A percentile compares a stretch with the other conserved stretches of the same genome.
phyloP scores from a whole-genome alignment of 2,329 filamentous ascomycete genomes.

The Xylariaceae sp. region DNA sequence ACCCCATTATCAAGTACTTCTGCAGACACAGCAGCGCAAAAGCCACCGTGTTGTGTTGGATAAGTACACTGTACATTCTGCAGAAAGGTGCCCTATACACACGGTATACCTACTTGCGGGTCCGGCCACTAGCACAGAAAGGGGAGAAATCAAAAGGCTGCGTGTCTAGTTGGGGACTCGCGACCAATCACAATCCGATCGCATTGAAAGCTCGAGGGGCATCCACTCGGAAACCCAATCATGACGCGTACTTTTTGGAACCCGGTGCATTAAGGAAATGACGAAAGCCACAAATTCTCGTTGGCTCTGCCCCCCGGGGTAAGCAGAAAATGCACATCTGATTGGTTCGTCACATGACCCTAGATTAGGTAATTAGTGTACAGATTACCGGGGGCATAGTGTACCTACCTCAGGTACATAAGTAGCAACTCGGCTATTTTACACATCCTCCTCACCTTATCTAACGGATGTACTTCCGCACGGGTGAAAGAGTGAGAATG shows the following conservation, averaged over 20 bases:
- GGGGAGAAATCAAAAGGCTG: constrained; percentile 9
- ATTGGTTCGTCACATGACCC: constrained; percentile 11
- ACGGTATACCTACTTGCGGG: too few species aligned
- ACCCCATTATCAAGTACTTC: too few species aligned
- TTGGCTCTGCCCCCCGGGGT: constrained; percentile 9
- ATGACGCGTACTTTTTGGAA: constrained; percentile 24
- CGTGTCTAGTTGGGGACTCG: constrained; percentile 23
- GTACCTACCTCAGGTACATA: too few species aligned
- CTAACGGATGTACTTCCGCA: too few species aligned
- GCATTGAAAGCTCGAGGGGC: constrained; percentile 25
- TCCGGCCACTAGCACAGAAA: neutral
- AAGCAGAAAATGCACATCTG: constrained; percentile 4
- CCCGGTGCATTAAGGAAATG: constrained; percentile 27
- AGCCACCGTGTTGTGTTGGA: too few species aligned
- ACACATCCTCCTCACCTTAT: too few species aligned
- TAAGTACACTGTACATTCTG: too few species aligned
- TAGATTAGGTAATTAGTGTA: neutral
- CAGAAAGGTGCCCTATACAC: neutral
- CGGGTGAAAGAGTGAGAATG: too few species aligned
- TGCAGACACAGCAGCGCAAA: too few species aligned
- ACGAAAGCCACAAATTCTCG: constrained; percentile 22
- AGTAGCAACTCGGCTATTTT: too few species aligned
- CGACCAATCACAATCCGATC: constrained; percentile 29
- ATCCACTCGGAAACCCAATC: constrained; percentile 25
- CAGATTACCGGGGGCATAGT: too few species aligned